These are phyloP conservation scores for Monosporascus sp. DNA, from an alignment of 2,329 filamentous ascomycete genomes.

Conservation along the genomic window DNA sequence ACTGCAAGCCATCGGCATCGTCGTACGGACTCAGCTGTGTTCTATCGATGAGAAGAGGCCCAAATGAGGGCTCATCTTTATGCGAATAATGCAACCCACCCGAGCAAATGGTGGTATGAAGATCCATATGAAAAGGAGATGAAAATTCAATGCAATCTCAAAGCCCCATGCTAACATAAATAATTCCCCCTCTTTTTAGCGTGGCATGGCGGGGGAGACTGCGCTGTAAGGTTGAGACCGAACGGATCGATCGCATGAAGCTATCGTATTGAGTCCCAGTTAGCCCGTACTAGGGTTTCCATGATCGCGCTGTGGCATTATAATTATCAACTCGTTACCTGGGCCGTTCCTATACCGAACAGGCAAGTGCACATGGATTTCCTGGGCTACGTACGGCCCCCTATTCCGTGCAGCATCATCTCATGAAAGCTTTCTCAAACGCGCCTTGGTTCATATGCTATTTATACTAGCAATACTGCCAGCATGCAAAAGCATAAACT, in stretches of 20 bases:
- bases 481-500: too few relatives aligned
- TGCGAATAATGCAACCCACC: background rate
- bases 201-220: background rate
- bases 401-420: too few relatives aligned
- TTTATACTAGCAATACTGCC: too few relatives aligned
- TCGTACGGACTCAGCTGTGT: background rate
- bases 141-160: background rate
- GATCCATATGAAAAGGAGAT: conserved; percentile 1
- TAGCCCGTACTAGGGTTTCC: too few relatives aligned
- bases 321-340: too few relatives aligned
- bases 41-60: background rate
- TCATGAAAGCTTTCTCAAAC: too few relatives aligned
- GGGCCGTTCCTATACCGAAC: too few relatives aligned
- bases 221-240: background rate
- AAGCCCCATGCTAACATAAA: background rate
- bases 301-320: too few relatives aligned
- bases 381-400: too few relatives aligned
- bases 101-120: background rate
- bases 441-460: too few relatives aligned
- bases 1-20: too few relatives aligned
- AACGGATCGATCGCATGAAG: background rate
- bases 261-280: background rate
- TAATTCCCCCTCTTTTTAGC: background rate
- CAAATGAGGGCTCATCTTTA: background rate
- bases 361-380: too few relatives aligned